phyloP scores from a whole-genome alignment of 441 rosid species.

The Manihot esculenta region DNA sequence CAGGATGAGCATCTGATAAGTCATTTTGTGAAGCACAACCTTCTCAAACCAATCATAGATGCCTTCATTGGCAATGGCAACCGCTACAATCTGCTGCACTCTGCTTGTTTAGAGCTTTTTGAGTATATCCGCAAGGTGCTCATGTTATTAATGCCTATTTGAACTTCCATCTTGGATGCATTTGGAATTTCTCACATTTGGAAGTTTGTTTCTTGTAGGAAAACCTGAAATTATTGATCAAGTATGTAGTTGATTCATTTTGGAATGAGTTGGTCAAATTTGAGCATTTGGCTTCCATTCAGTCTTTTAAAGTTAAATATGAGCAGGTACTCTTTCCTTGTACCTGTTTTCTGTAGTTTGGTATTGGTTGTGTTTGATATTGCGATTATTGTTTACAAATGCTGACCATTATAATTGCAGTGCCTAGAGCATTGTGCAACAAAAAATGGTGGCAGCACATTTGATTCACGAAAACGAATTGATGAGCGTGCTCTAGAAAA shows the following conservation, averaged over 20 bases:
- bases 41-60: slow-evolving; percentile 82
- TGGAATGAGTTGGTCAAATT: slow-evolving; percentile 83
- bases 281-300: slow-evolving; percentile 69
- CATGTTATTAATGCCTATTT: slow-evolving; percentile 10
- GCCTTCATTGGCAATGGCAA: slow-evolving; percentile 86
- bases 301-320: slow-evolving; percentile 77
- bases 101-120: slow-evolving; percentile 87
- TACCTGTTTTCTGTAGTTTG: slow-evolving; percentile 13
- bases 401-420: slow-evolving; percentile 47
- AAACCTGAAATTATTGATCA: slow-evolving; percentile 72
- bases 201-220: slow-evolving; percentile 51
- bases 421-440: slow-evolving; percentile 71
- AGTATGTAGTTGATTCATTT: slow-evolving; percentile 77
- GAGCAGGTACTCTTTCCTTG: slow-evolving; percentile 72
- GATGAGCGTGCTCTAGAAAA: slow-evolving; percentile 95
- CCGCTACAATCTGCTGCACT: slow-evolving; percentile 90
- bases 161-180: neutral
- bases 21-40: slow-evolving; percentile 81
- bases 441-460: slow-evolving; percentile 47
- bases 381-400: slow-evolving; percentile 9
- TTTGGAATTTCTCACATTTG: slow-evolving; percentile 16
- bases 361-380: too few species aligned
- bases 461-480: slow-evolving; percentile 62
- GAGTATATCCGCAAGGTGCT: slow-evolving; percentile 91
- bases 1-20: slow-evolving; percentile 88